These are phyloP conservation scores for Thymus mandschuricus DNA, from an alignment of 257 asterid species.

Conservation along the genomic window DNA sequence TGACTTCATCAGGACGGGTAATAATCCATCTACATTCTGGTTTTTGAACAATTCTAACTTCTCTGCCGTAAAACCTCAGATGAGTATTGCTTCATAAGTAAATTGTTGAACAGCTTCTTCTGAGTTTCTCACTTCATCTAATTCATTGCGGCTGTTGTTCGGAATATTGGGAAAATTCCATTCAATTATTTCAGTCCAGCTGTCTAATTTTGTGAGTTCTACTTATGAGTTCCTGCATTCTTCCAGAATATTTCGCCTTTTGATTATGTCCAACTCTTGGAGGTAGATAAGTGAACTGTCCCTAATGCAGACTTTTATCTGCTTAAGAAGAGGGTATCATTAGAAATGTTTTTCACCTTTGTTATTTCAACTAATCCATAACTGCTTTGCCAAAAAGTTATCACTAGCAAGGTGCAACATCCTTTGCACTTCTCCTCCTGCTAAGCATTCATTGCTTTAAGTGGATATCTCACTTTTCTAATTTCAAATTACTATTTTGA, in stretches of 20 bases:
- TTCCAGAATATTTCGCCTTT: no score
- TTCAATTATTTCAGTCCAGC: neutral
- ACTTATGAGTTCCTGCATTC: no score
- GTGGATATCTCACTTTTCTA: conserved; percentile 13
- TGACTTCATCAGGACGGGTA: conserved; percentile 91
- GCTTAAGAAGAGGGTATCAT: neutral
- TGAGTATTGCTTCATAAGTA: conserved; percentile 15
- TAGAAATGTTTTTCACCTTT: neutral
- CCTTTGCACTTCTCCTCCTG: neutral
- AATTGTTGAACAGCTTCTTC: neutral
- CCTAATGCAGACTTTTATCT: neutral
- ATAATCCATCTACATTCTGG: neutral
- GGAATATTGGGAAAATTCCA: neutral
- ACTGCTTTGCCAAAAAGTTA: neutral
- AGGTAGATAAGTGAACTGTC: neutral
- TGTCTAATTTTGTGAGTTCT: no score
- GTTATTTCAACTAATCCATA: neutral
- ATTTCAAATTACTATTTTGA: neutral
- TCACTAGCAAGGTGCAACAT: neutral
- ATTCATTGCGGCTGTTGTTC: neutral
- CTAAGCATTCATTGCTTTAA: conserved; percentile 10
- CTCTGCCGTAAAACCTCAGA: conserved; percentile 19
- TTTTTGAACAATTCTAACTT: neutral
- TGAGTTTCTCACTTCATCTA: conserved; percentile 5
- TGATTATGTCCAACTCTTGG: neutral